phyloP scores from a whole-genome alignment of 139 green algal genomes.

The Dunaliella sp. region DNA sequence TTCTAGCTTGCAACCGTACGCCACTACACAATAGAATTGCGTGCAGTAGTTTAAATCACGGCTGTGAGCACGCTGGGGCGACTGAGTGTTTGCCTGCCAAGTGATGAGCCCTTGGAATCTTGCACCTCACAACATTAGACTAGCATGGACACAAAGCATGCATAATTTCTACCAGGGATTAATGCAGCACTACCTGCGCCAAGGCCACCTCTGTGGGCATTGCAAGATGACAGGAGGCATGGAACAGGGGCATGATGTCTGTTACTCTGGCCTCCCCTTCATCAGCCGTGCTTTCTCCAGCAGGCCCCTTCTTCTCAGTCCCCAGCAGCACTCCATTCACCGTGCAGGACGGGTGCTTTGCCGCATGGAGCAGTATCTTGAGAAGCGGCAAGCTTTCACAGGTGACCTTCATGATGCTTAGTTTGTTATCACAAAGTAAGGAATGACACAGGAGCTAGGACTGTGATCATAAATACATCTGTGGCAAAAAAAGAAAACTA shows the following conservation, averaged over 20 bases:
- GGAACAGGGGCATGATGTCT: conserved; percentile 63
- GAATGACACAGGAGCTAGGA: too few species aligned
- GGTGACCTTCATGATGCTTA: background rate
- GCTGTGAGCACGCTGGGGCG: too few species aligned
- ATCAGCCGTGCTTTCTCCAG: conserved; percentile 26
- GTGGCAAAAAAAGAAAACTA: too few species aligned
- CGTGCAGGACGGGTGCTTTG: conserved; percentile 48
- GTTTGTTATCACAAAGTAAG: too few species aligned
- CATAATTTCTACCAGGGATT: too few species aligned
- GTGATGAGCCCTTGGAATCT: background rate
- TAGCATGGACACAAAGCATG: too few species aligned
- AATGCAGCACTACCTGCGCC: too few species aligned
- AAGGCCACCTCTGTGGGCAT: conserved; percentile 61
- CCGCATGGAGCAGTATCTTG: conserved; percentile 57
- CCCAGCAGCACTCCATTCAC: conserved; percentile 62
- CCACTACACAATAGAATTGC: too few species aligned
- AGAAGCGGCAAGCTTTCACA: conserved; percentile 16
- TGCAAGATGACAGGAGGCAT: conserved; percentile 52
- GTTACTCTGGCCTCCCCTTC: conserved; percentile 31
- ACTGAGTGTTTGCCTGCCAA: too few species aligned
- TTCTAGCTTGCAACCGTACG: too few species aligned
- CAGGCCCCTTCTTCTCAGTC: background rate
- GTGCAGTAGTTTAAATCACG: too few species aligned
- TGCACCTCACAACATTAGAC: background rate
- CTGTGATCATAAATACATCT: too few species aligned